Conservation (phyloP, 768 basidiomycete species). For the Leccinum olivaceopallidum region DNA sequence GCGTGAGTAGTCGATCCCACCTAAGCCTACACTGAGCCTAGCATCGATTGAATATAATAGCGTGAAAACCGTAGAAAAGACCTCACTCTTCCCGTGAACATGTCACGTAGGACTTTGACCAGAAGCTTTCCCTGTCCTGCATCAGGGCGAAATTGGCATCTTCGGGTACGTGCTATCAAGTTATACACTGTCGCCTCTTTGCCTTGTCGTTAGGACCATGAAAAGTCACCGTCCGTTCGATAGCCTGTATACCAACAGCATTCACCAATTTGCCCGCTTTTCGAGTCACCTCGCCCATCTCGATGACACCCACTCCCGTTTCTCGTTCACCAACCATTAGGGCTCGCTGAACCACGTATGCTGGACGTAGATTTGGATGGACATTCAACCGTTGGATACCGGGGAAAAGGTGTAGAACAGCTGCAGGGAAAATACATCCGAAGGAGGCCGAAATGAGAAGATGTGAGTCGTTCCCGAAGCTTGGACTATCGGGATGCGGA, state of each 20-base stretch:
- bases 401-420: constrained; percentile 62
- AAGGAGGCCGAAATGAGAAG: constrained; percentile 88
- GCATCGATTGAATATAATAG: constrained; percentile 1
- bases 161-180: constrained; percentile 50
- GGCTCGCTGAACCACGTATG: constrained; percentile 83
- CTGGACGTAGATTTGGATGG: constrained; percentile 85
- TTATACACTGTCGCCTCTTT: constrained; percentile 1
- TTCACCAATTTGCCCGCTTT: constrained; percentile 65
- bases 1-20: constrained; percentile 43
- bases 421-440: constrained; percentile 74
- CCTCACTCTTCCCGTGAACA: constrained; percentile 56
- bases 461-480: constrained; percentile 40
- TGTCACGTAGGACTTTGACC: constrained; percentile 65
- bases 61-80: not conserved
- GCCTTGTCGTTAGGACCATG: not conserved
- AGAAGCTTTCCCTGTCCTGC: constrained; percentile 64
- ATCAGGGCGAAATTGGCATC: constrained; percentile 54
- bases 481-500: not conserved
- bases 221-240: constrained; percentile 47
- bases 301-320: constrained; percentile 81
- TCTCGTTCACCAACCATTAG: constrained; percentile 64
- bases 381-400: constrained; percentile 71
- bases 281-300: constrained; percentile 59
- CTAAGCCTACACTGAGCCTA: constrained; percentile 58
- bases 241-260: constrained; percentile 70